These are phyloP conservation scores for Edaphochlamys debaryana DNA, from an alignment of 139 green algal genomes.

Conservation along the genomic window DNA sequence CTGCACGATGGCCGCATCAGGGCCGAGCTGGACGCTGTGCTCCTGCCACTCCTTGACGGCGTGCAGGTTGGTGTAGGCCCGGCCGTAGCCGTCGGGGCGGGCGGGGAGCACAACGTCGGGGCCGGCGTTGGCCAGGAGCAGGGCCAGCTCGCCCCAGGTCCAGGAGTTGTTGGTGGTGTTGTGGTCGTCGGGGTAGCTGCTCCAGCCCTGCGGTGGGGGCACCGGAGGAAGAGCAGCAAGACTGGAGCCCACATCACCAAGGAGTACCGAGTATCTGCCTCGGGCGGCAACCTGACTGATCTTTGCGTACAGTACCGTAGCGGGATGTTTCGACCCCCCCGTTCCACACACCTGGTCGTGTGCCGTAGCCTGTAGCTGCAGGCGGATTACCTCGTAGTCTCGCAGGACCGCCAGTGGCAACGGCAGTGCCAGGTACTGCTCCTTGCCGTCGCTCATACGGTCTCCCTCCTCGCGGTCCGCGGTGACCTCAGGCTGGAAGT, in stretches of 20 bases:
- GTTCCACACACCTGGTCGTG: not conserved
- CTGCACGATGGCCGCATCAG: not conserved
- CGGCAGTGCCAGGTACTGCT: not conserved
- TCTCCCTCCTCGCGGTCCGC: not conserved
- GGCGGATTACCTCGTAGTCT: too few relatives aligned
- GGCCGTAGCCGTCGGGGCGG: too few relatives aligned
- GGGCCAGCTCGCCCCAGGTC: constrained; percentile 41
- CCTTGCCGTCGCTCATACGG: not conserved
- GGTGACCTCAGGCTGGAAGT: not conserved
- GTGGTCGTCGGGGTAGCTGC: constrained; percentile 38
- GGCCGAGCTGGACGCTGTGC: not conserved
- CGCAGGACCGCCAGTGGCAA: not conserved
- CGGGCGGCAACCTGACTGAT: too few relatives aligned
- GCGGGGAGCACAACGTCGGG: too few relatives aligned
- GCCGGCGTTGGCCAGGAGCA: not conserved
- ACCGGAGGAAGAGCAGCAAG: too few relatives aligned
- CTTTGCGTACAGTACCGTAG: too few relatives aligned
- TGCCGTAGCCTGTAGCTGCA: not conserved
- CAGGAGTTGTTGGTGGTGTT: constrained; percentile 24
- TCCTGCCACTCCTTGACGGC: not conserved
- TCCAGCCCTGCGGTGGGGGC: constrained; percentile 50
- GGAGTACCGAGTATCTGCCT: too few relatives aligned
- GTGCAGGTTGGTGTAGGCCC: constrained; percentile 30
- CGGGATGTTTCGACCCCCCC: not conserved
- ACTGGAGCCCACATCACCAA: too few relatives aligned